Evolutionary conservation across 2,329 filamentous ascomycete genomes (phyloP).

Genomic region (Paraconiothyrium sp.): DNA sequence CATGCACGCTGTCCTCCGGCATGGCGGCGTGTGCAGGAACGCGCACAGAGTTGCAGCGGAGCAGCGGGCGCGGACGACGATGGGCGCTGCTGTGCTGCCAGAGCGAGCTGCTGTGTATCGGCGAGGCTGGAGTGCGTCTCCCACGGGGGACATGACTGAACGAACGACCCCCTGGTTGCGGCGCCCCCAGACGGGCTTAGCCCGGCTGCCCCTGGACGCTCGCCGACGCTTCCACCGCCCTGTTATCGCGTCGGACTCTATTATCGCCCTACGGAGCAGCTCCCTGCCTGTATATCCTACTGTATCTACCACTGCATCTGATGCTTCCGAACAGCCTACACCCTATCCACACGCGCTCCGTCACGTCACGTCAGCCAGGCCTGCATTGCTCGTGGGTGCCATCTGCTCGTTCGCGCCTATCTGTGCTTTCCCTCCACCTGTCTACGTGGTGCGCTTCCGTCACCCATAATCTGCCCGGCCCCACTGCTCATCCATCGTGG

Average conservation of each 20-base stretch:
- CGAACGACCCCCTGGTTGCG: not conserved
- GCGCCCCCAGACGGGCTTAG: too few species aligned
- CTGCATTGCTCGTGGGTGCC: not conserved
- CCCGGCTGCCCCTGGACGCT: not conserved
- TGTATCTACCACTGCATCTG: not conserved
- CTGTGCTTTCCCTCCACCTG: not conserved
- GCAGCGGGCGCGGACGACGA: conserved; percentile 9
- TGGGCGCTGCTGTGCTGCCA: conserved; percentile 12
- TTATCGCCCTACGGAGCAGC: not conserved
- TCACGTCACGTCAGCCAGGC: conserved; percentile 1
- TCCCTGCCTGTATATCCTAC: not conserved
- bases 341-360: not conserved
- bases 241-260: not conserved
- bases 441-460: conserved; percentile 1
- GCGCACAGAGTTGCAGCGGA: conserved; percentile 21
- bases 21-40: conserved; percentile 41
- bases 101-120: conserved; percentile 10
- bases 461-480: not conserved
- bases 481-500: not conserved
- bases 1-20: conserved; percentile 38
- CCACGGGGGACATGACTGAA: conserved; percentile 10
- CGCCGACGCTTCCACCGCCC: too few species aligned
- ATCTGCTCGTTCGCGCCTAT: not conserved
- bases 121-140: conserved; percentile 7
- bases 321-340: conserved; percentile 3